Base-by-base conservation (phyloP, 345 rosid species). In the Pelargonium nanum region DNA sequence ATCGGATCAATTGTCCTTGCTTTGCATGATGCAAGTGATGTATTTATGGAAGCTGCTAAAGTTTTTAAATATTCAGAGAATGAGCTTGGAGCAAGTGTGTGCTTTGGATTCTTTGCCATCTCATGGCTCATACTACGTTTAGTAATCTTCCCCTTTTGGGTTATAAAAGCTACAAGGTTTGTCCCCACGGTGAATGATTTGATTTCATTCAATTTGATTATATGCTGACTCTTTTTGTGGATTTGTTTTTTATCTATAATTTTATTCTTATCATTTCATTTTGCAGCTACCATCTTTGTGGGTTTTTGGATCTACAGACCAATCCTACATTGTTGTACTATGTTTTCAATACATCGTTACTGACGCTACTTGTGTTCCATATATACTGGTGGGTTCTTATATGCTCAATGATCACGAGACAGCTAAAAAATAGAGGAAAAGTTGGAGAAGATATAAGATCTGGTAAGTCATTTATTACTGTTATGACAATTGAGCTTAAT, bases 391-490 rank as follows among this genome's bases (percentile, higher is more conserved):
- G 97, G 99, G 60, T 73, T 75, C 92, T 94, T 63, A 94, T 94
- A 57, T 87, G 75, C 65, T 72, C 89, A 28, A 93, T 90, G 99
- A 87, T 90, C 57, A 76, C 32, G 70, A 83, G 81, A 79, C 95
- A 87, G 61, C 83, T 90, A 25, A 75, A 79, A 72, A 94, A 93
- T 77, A 84, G 87, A 57, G 97, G 99, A 78, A 70, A 76, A 78
- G 91, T 93, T 3, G 99, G 95, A 53, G 97, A 90, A 77, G 97
- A 90, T 72, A 90, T 93, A 64, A 87, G 99, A 90, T 87, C 94
- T 17, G 99, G 99, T 93, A 67, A 79, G 81, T 48, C 57, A 57
- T 69, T 34, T 58, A n/a, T 12, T 40, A 40, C 15, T 10, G 48
- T 15, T 40, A 9, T 40, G 15, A 9, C 15, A 9, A 40, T 40